A percentile compares a stretch with the other conserved stretches of the same genome.
Conservation (phyloP, 1,284 basidiomycete species). For the Austropuccinia psidii region DNA sequence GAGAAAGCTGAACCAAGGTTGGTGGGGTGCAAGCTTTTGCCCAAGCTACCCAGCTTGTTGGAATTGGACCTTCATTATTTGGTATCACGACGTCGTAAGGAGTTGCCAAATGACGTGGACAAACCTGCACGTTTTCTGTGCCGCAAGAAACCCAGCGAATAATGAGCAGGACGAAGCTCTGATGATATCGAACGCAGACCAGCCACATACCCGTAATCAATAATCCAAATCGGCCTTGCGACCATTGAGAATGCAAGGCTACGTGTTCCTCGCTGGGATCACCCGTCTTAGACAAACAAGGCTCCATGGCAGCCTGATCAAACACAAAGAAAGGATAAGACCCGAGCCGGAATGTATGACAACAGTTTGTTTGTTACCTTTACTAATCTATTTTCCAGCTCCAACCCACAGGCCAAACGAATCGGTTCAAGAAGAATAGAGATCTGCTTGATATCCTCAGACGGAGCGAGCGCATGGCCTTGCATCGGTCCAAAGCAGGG, state of each 20-base stretch:
- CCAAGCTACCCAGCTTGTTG: slow-evolving; percentile 7
- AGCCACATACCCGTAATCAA: slow-evolving; percentile 1
- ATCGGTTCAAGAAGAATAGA: background rate
- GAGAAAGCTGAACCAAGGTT: slow-evolving; percentile 3
- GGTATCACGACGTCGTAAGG: background rate
- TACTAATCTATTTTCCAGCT: slow-evolving; percentile 7
- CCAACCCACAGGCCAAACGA: slow-evolving; percentile 1
- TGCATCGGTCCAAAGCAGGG: too few relatives aligned
- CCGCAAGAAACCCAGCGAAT: background rate
- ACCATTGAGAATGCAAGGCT: slow-evolving; percentile 7
- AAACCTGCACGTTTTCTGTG: slow-evolving; percentile 21
- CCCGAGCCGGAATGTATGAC: too few relatives aligned
- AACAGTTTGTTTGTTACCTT: background rate
- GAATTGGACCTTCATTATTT: background rate
- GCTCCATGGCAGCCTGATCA: slow-evolving; percentile 4
- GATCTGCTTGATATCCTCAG: background rate
- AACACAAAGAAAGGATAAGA: background rate
- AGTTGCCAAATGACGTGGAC: background rate
- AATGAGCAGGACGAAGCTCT: background rate
- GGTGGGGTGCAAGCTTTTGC: background rate
- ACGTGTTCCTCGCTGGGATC: slow-evolving; percentile 9
- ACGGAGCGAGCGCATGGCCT: too few relatives aligned
- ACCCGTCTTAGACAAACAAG: slow-evolving; percentile 2
- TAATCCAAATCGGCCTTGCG: slow-evolving; percentile 3
- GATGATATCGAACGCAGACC: background rate